Evolutionary conservation across 1,139 yeast species (phyloP), one percentile per base, ranked within the genome.

Genomic region (Meyerozyma smithsonii): DNA sequence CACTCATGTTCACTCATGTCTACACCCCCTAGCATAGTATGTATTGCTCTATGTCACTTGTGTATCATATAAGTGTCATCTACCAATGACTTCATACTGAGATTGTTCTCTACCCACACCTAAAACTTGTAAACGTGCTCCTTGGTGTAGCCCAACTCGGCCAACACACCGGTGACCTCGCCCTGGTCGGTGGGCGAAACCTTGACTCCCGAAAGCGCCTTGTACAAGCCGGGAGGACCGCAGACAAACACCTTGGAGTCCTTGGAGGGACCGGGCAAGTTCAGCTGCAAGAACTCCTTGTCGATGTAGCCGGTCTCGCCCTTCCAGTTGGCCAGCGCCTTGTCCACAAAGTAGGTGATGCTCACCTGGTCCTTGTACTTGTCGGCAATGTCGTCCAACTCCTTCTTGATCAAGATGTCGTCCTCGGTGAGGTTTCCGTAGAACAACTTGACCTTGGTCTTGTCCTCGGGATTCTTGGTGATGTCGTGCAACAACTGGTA

Each of bases 101-200:
- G 24, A 94, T 15, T 98, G 98, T 53, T 87, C 92, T 0, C 89
- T 73, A 5, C 94, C 96, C n/a, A 88, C 55, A 11, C 36, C 46
- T 79, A 92, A 62, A 88, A 92, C 72, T 92, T 92, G 69, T 79
- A 90, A 39, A 92, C 97, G 57, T 87, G 81, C 45, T 85, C 90
- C 71, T 86, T 84, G 64, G 78, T 67, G 79, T 77, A 90, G 42
- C 97, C 97, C 53, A 94, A 77, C 34, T 92, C 97, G 56, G 80
- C 80, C 61, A 94, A 79, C 40, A 80, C 77, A 57, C 99, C 99
- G 30, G 81, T 71, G 44, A 94, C 77, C 66, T 87, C 96, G 64
- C 98, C 98, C 72, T 92, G 98, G 59, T 90, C 97, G 42, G 82
- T 59, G 53, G 97, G 95, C 40, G 95, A 81, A 36, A 67, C 74